phyloP scores from a whole-genome alignment of 768 basidiomycete species.

The Hebeloma cylindrosporum region DNA sequence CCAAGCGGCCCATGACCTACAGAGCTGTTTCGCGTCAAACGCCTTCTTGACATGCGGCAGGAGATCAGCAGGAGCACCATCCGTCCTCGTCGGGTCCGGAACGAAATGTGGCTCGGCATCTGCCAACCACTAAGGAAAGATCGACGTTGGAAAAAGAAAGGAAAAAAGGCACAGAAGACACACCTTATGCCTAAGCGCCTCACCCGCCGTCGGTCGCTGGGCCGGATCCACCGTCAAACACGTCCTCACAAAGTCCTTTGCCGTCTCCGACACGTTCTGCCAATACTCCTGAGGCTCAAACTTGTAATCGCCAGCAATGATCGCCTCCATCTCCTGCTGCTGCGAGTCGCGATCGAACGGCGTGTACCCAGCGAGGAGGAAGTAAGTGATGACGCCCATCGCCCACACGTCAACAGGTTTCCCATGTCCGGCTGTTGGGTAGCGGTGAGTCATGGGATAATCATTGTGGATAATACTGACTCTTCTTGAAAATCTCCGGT shows the following conservation, averaged over 20 bases:
- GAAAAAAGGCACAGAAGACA: slow-evolving; percentile 4
- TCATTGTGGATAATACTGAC: slow-evolving; percentile 38
- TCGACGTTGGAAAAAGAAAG: not conserved
- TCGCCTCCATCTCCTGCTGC: slow-evolving; percentile 92
- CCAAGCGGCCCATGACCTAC: slow-evolving; percentile 43
- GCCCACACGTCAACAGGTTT: slow-evolving; percentile 98
- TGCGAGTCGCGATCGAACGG: slow-evolving; percentile 94
- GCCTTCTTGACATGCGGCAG: slow-evolving; percentile 87
- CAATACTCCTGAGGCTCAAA: slow-evolving; percentile 83
- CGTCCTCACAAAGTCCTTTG: slow-evolving; percentile 75
- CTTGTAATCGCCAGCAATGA: slow-evolving; percentile 89
- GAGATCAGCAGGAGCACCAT: slow-evolving; percentile 70
- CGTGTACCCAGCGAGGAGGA: slow-evolving; percentile 89
- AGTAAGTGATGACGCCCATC: slow-evolving; percentile 98
- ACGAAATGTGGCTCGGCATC: slow-evolving; percentile 68
- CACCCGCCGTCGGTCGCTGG: slow-evolving; percentile 73
- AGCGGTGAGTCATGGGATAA: slow-evolving; percentile 1
- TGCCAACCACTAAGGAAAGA: slow-evolving; percentile 62
- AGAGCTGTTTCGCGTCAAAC: slow-evolving; percentile 86
- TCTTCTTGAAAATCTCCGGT: slow-evolving; percentile 93
- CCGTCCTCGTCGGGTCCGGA: slow-evolving; percentile 51
- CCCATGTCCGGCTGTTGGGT: slow-evolving; percentile 72
- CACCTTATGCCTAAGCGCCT: slow-evolving; percentile 70
- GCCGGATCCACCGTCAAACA: slow-evolving; percentile 87
- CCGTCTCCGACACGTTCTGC: slow-evolving; percentile 79